Conservation (phyloP, 306 rosid species). For the Canavalia gladiata region DNA sequence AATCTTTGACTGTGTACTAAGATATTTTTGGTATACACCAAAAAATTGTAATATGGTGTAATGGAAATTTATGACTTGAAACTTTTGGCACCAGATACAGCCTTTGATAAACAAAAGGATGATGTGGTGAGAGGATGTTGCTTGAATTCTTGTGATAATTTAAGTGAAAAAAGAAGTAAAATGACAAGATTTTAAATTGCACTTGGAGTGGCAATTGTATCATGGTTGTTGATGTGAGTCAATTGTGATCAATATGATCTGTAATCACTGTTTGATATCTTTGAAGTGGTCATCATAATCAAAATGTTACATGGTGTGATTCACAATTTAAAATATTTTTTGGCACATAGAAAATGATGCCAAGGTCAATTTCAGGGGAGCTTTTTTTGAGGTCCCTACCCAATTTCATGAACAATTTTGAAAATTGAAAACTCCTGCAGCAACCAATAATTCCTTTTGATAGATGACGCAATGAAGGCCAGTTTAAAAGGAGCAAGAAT, state of each 20-base stretch:
- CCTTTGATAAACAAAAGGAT: constrained; percentile 37
- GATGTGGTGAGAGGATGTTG: constrained; percentile 41
- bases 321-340: neutral
- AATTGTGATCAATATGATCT: neutral
- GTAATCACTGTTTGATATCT: constrained; percentile 10
- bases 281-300: constrained; percentile 1
- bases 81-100: constrained; percentile 34
- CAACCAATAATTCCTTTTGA: constrained; percentile 54
- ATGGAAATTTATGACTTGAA: constrained; percentile 45
- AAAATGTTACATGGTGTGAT: neutral
- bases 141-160: constrained; percentile 33
- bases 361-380: constrained; percentile 56
- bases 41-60: neutral
- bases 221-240: neutral
- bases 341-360: constrained; percentile 35
- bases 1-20: no score
- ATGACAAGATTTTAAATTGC: neutral
- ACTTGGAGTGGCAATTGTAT: neutral
- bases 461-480: constrained; percentile 63
- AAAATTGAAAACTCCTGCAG: constrained; percentile 45
- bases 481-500: constrained; percentile 67
- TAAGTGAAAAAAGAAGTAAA: neutral
- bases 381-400: constrained; percentile 53
- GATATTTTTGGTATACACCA: no score
- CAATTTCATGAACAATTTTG: constrained; percentile 53